phyloP scores from a whole-genome alignment of 352 stramenopile species.

The Globisporangium barbulae region DNA sequence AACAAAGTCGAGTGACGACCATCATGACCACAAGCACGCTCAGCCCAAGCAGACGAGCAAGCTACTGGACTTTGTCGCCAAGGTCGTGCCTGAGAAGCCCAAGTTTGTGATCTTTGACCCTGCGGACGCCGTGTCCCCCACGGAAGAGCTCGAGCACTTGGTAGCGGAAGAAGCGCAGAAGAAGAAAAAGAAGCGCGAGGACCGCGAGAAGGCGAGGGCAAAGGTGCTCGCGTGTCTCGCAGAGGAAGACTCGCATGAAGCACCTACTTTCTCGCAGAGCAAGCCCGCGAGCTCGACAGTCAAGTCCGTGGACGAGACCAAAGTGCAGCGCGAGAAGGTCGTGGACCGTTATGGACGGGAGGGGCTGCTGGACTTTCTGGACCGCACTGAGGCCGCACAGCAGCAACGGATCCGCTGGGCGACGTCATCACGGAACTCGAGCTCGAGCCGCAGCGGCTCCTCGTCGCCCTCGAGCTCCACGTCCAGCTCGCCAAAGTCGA shows the following conservation, averaged over 20 bases:
- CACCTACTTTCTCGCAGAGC: constrained; percentile 13
- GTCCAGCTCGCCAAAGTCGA: constrained; percentile 17
- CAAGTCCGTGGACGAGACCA: constrained; percentile 51
- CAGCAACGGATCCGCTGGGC: constrained; percentile 24
- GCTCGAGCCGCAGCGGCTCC: constrained; percentile 8
- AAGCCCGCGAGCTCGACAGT: constrained; percentile 28
- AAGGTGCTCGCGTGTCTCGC: constrained; percentile 45
- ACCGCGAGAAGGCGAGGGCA: constrained; percentile 40
- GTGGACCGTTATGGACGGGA: constrained; percentile 49
- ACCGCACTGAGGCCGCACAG: constrained; percentile 28
- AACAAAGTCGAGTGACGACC: background rate
- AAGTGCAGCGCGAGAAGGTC: constrained; percentile 42
- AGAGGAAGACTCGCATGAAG: constrained; percentile 30
- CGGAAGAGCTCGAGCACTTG: constrained; percentile 34
- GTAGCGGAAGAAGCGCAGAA: constrained; percentile 36
- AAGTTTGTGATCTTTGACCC: constrained; percentile 59
- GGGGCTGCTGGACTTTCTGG: constrained; percentile 46
- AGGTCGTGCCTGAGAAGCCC: constrained; percentile 41
- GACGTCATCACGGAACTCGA: constrained; percentile 12
- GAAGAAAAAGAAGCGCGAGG: constrained; percentile 43
- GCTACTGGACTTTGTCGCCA: constrained; percentile 58
- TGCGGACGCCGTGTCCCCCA: constrained; percentile 31
- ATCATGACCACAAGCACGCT: background rate
- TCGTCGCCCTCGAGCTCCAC: constrained; percentile 26
- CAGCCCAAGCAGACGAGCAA: constrained; percentile 23